Conservation (phyloP, 345 rosid species). For the Boechera retrofracta region DNA sequence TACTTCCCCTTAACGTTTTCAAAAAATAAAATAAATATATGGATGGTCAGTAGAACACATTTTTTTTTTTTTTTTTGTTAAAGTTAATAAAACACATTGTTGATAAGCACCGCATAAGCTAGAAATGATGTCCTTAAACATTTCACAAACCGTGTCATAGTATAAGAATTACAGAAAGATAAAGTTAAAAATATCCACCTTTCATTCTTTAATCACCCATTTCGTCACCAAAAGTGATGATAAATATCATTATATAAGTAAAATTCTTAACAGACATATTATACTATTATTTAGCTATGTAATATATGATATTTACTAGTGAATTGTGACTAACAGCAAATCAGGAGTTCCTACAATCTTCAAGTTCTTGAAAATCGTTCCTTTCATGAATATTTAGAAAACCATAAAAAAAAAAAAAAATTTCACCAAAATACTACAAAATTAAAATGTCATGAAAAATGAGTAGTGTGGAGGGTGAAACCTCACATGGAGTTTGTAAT, state of each 20-base stretch:
- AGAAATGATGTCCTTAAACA: too few species aligned
- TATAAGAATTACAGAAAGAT: too few species aligned
- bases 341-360: neutral
- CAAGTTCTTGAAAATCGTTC: neutral
- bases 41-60: neutral
- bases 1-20: neutral
- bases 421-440: neutral
- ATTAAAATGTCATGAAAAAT: neutral
- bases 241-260: too few species aligned
- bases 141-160: neutral
- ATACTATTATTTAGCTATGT: neutral
- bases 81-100: neutral
- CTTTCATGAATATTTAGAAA: too few species aligned
- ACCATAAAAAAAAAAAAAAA: neutral
- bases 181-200: too few species aligned
- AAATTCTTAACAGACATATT: too few species aligned
- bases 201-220: too few species aligned
- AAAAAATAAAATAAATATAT: too few species aligned
- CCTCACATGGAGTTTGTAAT: conserved; percentile 27
- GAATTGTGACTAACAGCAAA: too few species aligned
- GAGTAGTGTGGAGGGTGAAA: conserved; percentile 24
- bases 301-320: neutral
- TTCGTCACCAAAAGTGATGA: too few species aligned
- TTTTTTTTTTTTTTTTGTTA: too few species aligned
- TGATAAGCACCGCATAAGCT: too few species aligned